These are phyloP conservation scores for Nemania sp. DNA, from an alignment of 2,329 filamentous ascomycete genomes.

Conservation along the genomic window DNA sequence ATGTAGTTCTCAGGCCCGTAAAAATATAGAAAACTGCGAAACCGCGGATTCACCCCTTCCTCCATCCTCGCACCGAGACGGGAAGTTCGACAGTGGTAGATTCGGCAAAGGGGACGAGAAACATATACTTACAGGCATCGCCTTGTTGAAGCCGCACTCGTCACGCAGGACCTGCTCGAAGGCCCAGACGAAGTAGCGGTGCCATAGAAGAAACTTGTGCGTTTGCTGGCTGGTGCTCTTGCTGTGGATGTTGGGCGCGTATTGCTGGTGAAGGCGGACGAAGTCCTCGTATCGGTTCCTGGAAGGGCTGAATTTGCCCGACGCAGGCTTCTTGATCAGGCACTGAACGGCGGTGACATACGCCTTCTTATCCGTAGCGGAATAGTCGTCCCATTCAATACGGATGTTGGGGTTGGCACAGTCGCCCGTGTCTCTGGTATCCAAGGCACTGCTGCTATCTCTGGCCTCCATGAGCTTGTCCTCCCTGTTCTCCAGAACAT, in stretches of 20 bases:
- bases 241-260: constrained; percentile 42
- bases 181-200: constrained; percentile 41
- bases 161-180: constrained; percentile 40
- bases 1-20: not conserved
- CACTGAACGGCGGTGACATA: constrained; percentile 40
- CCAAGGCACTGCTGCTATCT: not conserved
- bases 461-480: no score
- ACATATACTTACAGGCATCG: constrained; percentile 35
- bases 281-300: constrained; percentile 43
- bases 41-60: not conserved
- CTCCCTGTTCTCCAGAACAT: no score
- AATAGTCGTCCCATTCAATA: constrained; percentile 42
- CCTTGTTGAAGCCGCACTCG: constrained; percentile 41
- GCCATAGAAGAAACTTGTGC: constrained; percentile 42
- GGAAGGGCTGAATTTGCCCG: constrained; percentile 34
- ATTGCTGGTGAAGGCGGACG: constrained; percentile 40
- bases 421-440: constrained; percentile 21
- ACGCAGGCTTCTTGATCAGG: constrained; percentile 35
- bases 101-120: not conserved
- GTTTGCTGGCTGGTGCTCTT: constrained; percentile 37
- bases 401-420: constrained; percentile 39
- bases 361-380: constrained; percentile 36
- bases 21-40: not conserved
- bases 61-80: not conserved
- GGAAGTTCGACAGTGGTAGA: no score